Conservation (phyloP, 108 stramenopile genomes). For the Cyclotella cryptica region DNA sequence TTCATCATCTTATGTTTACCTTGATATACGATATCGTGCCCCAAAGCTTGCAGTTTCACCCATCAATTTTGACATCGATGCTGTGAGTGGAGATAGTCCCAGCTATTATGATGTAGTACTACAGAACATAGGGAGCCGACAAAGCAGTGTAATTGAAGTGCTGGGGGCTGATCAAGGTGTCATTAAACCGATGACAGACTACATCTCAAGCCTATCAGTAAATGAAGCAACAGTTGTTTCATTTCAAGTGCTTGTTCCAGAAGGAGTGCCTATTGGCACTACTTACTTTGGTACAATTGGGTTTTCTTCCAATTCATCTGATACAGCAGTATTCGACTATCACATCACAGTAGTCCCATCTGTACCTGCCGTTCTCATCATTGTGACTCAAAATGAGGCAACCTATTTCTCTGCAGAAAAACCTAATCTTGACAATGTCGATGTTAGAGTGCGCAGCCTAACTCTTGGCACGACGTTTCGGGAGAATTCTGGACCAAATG, state of each 20-base stretch:
- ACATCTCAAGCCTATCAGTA: constrained; percentile 27
- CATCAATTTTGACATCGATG: constrained; percentile 6
- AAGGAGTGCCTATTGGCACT: constrained; percentile 10
- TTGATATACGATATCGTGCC: constrained; percentile 31
- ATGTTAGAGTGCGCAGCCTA: constrained; percentile 27
- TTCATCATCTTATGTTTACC: constrained; percentile 31
- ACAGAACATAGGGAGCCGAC: constrained; percentile 28
- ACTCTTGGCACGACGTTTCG: constrained; percentile 12
- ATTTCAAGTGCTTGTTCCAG: constrained; percentile 13
- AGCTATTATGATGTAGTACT: constrained; percentile 25
- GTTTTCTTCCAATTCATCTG: constrained; percentile 27
- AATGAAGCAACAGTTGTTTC: constrained; percentile 28
- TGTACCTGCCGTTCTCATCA: constrained; percentile 8
- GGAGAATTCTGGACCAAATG: constrained; percentile 32
- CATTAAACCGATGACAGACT: constrained; percentile 11
- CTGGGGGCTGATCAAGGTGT: constrained; percentile 9
- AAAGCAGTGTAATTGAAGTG: constrained; percentile 32
- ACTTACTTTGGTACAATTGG: constrained; percentile 25
- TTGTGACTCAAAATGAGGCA: constrained; percentile 43
- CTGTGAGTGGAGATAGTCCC: constrained; percentile 6
- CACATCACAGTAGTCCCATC: constrained; percentile 24
- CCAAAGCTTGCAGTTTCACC: constrained; percentile 22
- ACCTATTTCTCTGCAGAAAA: constrained; percentile 39
- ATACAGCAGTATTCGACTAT: constrained; percentile 11
- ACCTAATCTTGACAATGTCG: constrained; percentile 40